Conservation (phyloP, 306 rosid genomes). For the Acacia crassicarpa region DNA sequence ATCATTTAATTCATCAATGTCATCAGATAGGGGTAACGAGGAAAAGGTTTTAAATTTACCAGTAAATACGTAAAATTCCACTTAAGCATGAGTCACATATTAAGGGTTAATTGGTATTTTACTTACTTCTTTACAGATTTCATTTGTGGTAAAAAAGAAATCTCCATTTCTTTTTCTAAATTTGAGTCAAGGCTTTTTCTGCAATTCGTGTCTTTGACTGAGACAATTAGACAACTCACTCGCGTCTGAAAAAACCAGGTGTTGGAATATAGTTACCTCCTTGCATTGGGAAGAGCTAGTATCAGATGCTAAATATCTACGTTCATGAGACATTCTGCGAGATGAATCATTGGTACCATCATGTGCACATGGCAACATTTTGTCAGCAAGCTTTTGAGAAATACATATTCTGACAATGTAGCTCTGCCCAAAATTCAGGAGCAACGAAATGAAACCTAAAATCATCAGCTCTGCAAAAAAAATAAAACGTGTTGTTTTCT, state of each 20-base stretch:
- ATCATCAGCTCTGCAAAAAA: slow-evolving; percentile 85
- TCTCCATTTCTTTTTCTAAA: background rate
- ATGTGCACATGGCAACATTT: slow-evolving; percentile 70
- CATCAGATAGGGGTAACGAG: background rate
- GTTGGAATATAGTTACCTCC: slow-evolving; percentile 40
- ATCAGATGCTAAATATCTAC: slow-evolving; percentile 57
- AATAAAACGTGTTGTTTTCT: background rate
- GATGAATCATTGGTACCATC: background rate
- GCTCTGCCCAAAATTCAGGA: slow-evolving; percentile 80
- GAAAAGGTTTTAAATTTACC: background rate
- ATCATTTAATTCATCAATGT: background rate
- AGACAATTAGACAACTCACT: background rate
- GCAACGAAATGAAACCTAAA: slow-evolving; percentile 88
- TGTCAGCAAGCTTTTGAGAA: slow-evolving; percentile 53
- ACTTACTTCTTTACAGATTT: background rate
- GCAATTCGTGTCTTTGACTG: background rate
- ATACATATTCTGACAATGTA: slow-evolving; percentile 79
- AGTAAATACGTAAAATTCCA: background rate
- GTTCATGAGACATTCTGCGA: slow-evolving; percentile 58
- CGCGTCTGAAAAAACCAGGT: background rate
- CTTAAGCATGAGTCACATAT: background rate
- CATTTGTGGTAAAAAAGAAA: background rate
- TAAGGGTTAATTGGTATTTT: background rate
- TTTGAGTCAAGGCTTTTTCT: background rate
- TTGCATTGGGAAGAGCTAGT: slow-evolving; percentile 48